These are phyloP conservation scores for Arxiozyma slooffiae DNA, from an alignment of 1,139 yeast genomes.

Conservation along the genomic window DNA sequence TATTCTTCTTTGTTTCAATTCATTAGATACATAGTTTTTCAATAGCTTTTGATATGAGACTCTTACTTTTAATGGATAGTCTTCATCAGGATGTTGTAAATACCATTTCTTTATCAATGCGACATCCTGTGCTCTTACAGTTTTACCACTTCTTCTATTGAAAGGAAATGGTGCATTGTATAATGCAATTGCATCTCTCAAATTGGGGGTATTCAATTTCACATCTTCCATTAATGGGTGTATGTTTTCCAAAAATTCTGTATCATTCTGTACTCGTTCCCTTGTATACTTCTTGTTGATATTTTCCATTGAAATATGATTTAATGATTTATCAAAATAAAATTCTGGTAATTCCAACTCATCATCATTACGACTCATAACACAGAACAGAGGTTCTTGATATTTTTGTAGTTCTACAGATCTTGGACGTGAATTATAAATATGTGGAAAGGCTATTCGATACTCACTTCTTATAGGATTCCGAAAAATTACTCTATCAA, in stretches of 20 bases:
- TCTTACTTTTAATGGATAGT: slow-evolving; percentile 63
- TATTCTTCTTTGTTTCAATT: slow-evolving; percentile 41
- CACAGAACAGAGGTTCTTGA: slow-evolving; percentile 49
- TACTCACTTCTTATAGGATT: slow-evolving; percentile 71
- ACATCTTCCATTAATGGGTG: slow-evolving; percentile 43
- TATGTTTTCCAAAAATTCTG: slow-evolving; percentile 34
- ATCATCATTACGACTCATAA: slow-evolving; percentile 37
- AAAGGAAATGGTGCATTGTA: slow-evolving; percentile 84
- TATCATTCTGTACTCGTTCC: slow-evolving; percentile 16
- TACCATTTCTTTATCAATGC: slow-evolving; percentile 80
- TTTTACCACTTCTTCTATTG: slow-evolving; percentile 60
- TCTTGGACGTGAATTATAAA: slow-evolving; percentile 72
- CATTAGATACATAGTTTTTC: slow-evolving; percentile 64
- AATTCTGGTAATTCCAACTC: slow-evolving; percentile 50
- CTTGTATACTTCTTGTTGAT: slow-evolving; percentile 12
- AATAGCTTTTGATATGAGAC: slow-evolving; percentile 81
- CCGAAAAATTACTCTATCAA: slow-evolving; percentile 79
- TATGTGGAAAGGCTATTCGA: slow-evolving; percentile 72
- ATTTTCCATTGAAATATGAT: slow-evolving; percentile 38
- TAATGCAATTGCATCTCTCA: slow-evolving; percentile 52
- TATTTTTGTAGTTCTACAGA: slow-evolving; percentile 53
- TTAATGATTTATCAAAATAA: slow-evolving; percentile 42
- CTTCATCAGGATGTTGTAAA: slow-evolving; percentile 51
- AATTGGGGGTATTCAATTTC: slow-evolving; percentile 38
- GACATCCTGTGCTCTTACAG: slow-evolving; percentile 81